phyloP scores from a whole-genome alignment of 176 grass and related monocot species.

The Oryza nivara region DNA sequence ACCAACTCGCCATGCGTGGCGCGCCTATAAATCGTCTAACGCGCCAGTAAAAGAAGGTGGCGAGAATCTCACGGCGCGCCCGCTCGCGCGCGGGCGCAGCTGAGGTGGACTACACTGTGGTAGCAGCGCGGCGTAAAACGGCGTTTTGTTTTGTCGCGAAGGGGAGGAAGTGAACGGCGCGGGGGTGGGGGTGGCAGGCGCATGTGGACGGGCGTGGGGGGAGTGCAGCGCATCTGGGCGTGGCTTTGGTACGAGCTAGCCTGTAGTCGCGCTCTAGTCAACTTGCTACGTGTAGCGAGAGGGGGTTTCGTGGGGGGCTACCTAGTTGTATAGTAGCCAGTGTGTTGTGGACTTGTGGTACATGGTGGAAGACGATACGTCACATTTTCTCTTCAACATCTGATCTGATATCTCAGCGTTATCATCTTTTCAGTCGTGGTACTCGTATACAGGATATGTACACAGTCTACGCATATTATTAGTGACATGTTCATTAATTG shows the following conservation, averaged over 20 bases:
- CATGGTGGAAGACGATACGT: neutral
- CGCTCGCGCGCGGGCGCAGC: neutral
- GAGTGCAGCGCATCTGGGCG: conserved; percentile 14
- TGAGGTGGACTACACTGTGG: neutral
- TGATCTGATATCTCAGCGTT: neutral
- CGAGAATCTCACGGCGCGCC: neutral
- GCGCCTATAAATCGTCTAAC: neutral
- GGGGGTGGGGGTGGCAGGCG: neutral
- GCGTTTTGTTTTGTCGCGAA: conserved; percentile 27
- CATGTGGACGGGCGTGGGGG: conserved; percentile 15
- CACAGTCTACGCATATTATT: neutral
- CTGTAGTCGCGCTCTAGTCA: conserved; percentile 19
- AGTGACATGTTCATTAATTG: neutral
- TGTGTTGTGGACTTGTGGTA: neutral
- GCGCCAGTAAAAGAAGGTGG: neutral
- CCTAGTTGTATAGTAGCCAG: neutral
- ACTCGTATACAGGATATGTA: neutral
- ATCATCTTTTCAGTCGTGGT: neutral
- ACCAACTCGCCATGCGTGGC: neutral
- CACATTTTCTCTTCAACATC: neutral
- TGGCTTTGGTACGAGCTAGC: conserved; percentile 1
- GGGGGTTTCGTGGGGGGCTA: neutral
- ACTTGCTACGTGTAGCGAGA: conserved; percentile 34
- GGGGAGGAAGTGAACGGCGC: neutral
- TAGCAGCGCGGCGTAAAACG: neutral